Evolutionary conservation across 2,329 filamentous ascomycete genomes (phyloP).

Genomic region (Diaporthe velutina): DNA sequence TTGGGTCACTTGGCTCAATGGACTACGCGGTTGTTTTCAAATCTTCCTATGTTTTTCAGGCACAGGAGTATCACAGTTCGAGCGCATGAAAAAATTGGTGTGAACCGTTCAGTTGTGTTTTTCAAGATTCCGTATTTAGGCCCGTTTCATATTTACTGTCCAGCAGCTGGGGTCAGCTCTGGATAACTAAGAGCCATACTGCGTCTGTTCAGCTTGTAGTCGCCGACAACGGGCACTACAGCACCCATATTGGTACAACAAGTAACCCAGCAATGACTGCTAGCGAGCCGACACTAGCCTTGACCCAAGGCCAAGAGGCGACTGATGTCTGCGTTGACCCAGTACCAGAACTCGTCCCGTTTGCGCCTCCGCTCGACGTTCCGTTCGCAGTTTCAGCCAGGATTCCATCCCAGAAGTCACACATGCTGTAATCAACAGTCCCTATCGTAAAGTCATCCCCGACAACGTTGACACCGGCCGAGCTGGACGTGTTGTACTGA

Average conservation of each 20-base stretch:
- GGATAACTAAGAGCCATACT: background rate
- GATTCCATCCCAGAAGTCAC: constrained; percentile 34
- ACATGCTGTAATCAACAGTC: constrained; percentile 35
- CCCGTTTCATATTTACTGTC: background rate
- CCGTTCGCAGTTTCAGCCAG: background rate
- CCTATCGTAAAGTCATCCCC: constrained; percentile 3
- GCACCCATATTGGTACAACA: background rate
- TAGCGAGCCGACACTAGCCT: background rate
- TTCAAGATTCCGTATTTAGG: background rate
- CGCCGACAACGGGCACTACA: background rate
- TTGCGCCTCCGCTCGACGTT: background rate
- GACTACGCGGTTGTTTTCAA: background rate
- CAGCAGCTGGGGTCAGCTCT: background rate
- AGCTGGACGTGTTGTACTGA: constrained; percentile 3
- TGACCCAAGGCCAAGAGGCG: background rate
- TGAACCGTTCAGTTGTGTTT: background rate
- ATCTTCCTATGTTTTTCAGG: background rate
- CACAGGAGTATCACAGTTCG: background rate
- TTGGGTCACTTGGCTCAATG: background rate
- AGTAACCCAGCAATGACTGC: background rate
- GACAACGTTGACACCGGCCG: constrained; percentile 29
- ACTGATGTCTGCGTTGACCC: background rate
- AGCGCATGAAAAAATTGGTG: too few species aligned
- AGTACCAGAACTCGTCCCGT: background rate
- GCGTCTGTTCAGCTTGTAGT: too few species aligned